Conservation (phyloP, 2,329 filamentous ascomycete species). For the Epichloe sp. region DNA sequence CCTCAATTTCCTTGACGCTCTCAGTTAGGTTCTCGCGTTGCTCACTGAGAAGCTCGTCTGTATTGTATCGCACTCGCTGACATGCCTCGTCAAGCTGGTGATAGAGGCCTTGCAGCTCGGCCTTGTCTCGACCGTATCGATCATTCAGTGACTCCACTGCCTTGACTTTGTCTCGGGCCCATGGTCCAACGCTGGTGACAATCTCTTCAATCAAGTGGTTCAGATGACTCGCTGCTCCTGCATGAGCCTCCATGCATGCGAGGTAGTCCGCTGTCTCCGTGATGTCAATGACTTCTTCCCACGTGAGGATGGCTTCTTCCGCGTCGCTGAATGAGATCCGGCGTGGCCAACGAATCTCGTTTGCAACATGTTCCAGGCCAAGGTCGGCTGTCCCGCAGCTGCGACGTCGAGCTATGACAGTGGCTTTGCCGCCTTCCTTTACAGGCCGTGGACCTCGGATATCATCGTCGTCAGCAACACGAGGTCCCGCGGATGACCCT, state of each 20-base stretch:
- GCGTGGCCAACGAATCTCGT: slow-evolving; percentile 54
- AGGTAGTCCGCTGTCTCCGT: slow-evolving; percentile 17
- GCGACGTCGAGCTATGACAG: slow-evolving; percentile 48
- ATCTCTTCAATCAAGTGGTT: slow-evolving; percentile 40
- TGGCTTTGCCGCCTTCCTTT: slow-evolving; percentile 31
- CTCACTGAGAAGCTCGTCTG: slow-evolving; percentile 54
- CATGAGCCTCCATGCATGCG: slow-evolving; percentile 19
- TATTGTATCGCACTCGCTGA: slow-evolving; percentile 51
- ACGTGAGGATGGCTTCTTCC: slow-evolving; percentile 59
- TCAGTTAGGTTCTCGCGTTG: slow-evolving; percentile 59
- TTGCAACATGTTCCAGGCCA: slow-evolving; percentile 20
- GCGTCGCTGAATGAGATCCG: slow-evolving; percentile 64
- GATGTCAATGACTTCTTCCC: slow-evolving; percentile 41
- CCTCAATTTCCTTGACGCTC: slow-evolving; percentile 64
- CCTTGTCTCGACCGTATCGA: slow-evolving; percentile 47
- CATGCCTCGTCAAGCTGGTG: slow-evolving; percentile 58
- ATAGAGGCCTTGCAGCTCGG: slow-evolving; percentile 54
- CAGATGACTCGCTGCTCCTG: slow-evolving; percentile 43
- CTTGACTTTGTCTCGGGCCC: slow-evolving; percentile 46
- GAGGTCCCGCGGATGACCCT: slow-evolving; percentile 44
- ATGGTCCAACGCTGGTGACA: slow-evolving; percentile 40
- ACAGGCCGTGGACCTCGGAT: slow-evolving; percentile 39
- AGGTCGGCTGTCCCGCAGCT: slow-evolving; percentile 32
- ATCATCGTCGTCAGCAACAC: slow-evolving; percentile 45
- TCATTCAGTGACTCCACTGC: slow-evolving; percentile 47